phyloP scores from a whole-genome alignment of 176 grass and related monocot species.

The Oryza brachyantha region DNA sequence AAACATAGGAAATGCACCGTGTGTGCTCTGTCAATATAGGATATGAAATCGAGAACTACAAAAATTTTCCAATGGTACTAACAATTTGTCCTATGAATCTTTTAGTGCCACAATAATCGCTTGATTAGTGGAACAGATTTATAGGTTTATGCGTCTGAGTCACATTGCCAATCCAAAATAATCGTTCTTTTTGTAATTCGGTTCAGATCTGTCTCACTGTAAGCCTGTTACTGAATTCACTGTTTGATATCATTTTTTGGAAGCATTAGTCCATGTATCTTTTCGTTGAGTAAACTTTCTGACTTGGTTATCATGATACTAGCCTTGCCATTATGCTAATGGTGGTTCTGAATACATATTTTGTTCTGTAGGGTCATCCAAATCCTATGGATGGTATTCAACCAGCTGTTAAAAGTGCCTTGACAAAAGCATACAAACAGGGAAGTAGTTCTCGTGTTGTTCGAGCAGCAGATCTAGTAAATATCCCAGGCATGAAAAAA shows the following conservation, averaged over 20 bases:
- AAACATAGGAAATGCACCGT: too few species aligned
- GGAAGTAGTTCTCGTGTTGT: slow-evolving; percentile 76
- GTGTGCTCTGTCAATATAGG: too few species aligned
- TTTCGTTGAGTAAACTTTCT: slow-evolving; percentile 1
- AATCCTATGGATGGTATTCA: slow-evolving; percentile 94
- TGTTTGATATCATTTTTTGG: background rate
- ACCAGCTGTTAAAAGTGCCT: slow-evolving; percentile 84
- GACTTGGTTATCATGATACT: slow-evolving; percentile 14
- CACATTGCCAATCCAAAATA: background rate
- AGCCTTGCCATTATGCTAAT: background rate
- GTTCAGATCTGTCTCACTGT: background rate
- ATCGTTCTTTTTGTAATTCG: background rate
- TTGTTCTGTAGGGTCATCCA: slow-evolving; percentile 54
- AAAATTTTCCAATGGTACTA: background rate
- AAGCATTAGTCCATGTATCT: slow-evolving; percentile 4
- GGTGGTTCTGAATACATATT: background rate
- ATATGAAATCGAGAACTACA: background rate
- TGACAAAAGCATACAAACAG: slow-evolving; percentile 96
- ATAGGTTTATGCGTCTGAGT: background rate
- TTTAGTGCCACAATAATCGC: background rate
- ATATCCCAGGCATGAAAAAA: slow-evolving; percentile 80
- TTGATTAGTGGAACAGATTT: background rate
- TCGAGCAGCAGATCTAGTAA: slow-evolving; percentile 80
- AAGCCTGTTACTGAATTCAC: background rate
- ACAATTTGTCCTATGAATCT: background rate